A percentile compares a stretch with the other conserved stretches of the same genome.
phyloP scores from a whole-genome alignment of 768 basidiomycete genomes.

The Leccinellum luteum region DNA sequence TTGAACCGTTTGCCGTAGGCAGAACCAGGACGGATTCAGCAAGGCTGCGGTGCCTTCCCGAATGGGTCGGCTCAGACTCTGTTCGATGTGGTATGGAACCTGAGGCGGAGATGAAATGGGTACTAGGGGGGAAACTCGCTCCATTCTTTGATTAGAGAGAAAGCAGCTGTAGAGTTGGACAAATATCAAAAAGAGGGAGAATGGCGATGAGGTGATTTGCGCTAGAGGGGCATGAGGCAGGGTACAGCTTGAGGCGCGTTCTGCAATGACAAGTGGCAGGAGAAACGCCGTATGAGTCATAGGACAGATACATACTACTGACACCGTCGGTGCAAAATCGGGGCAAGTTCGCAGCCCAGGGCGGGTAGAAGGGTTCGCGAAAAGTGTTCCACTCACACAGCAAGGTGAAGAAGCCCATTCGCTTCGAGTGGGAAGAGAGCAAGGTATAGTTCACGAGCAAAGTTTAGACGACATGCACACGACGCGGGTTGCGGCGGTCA shows the following conservation, averaged over 20 bases:
- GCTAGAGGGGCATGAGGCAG: slow-evolving; percentile 20
- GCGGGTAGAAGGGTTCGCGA: slow-evolving; percentile 9
- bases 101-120: slow-evolving; percentile 33
- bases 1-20: slow-evolving; percentile 19
- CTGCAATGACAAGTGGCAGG: slow-evolving; percentile 2
- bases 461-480: neutral
- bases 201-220: slow-evolving; percentile 20
- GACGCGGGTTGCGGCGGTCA: neutral
- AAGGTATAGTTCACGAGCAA: slow-evolving; percentile 1
- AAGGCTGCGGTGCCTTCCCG: slow-evolving; percentile 15
- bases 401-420: neutral
- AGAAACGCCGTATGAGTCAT: slow-evolving; percentile 18
- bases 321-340: slow-evolving; percentile 11
- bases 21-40: slow-evolving; percentile 25
- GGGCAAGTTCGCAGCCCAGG: slow-evolving; percentile 6
- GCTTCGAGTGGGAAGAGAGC: slow-evolving; percentile 7
- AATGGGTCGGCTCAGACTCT: slow-evolving; percentile 8
- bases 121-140: slow-evolving; percentile 5
- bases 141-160: slow-evolving; percentile 20
- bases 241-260: neutral
- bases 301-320: slow-evolving; percentile 2
- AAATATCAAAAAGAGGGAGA: slow-evolving; percentile 13
- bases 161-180: slow-evolving; percentile 6
- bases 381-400: neutral
- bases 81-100: neutral